Evolutionary conservation across 176 grass and related monocot species (phyloP).

Genomic region (Musa itinerans): DNA sequence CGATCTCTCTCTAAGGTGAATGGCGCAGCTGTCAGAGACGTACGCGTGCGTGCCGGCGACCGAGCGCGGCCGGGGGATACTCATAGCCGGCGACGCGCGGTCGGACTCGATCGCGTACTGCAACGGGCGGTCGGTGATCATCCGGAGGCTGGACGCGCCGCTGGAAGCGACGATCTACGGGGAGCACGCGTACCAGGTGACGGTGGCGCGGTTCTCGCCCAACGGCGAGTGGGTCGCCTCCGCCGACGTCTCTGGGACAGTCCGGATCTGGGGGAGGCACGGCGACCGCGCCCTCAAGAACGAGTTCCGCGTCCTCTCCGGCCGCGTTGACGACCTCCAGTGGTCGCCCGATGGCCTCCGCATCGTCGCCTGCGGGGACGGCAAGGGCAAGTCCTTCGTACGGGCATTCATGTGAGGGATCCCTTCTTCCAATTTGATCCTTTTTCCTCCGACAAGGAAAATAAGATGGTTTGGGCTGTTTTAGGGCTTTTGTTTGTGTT

Average conservation of each 20-base stretch:
- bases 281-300: constrained; percentile 90
- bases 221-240: constrained; percentile 98
- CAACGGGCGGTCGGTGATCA: constrained; percentile 66
- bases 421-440: not conserved
- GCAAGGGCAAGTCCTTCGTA: constrained; percentile 81
- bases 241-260: constrained; percentile 68
- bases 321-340: constrained; percentile 82
- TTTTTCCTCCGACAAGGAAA: not conserved
- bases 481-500: not conserved
- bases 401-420: constrained; percentile 77
- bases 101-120: constrained; percentile 70
- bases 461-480: not conserved
- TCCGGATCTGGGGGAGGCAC: constrained; percentile 77
- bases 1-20: not conserved
- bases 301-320: constrained; percentile 83
- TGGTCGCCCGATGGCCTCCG: constrained; percentile 90
- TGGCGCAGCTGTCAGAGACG: constrained; percentile 83
- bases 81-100: constrained; percentile 58
- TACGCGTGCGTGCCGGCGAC: constrained; percentile 88
- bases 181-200: constrained; percentile 78
- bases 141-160: constrained; percentile 73
- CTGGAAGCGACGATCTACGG: constrained; percentile 60
- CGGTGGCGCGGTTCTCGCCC: constrained; percentile 86
- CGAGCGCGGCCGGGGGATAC: constrained; percentile 89
- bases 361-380: constrained; percentile 83